These are phyloP conservation scores for Ascosphaera pollenicola DNA, from an alignment of 2,329 filamentous ascomycete genomes.

Conservation along the genomic window DNA sequence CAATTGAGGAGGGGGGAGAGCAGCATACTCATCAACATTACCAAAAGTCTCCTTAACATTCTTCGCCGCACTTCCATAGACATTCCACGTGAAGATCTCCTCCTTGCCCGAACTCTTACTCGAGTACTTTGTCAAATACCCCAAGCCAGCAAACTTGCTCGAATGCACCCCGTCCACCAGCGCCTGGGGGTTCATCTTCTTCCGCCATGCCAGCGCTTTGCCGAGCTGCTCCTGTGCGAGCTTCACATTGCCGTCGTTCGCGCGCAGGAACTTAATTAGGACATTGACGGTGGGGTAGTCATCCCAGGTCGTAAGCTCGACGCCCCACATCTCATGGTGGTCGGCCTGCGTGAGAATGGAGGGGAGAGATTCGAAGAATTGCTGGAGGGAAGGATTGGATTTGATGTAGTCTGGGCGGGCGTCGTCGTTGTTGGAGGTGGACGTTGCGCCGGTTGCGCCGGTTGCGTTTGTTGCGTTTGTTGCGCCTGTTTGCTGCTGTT, in stretches of 20 bases:
- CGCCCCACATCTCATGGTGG: conserved; percentile 71
- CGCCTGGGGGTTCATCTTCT: conserved; percentile 47
- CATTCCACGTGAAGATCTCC: conserved; percentile 67
- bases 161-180: conserved; percentile 38
- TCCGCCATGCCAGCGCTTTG: conserved; percentile 65
- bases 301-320: conserved; percentile 33
- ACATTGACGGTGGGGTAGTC: conserved; percentile 63
- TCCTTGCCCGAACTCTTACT: conserved; percentile 29
- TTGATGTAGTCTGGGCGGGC: conserved; percentile 15
- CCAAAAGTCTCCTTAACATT: conserved; percentile 63
- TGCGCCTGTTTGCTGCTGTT: too few species aligned
- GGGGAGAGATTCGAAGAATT: conserved; percentile 36
- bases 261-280: conserved; percentile 81
- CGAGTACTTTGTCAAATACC: conserved; percentile 56
- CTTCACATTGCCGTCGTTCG: conserved; percentile 54
- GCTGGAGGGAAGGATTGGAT: conserved; percentile 24
- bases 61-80: conserved; percentile 78
- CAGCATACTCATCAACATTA: conserved; percentile 51
- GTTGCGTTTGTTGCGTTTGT: too few species aligned
- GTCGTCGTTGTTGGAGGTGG: too few species aligned
- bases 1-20: neutral
- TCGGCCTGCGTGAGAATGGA: conserved; percentile 33
- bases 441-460: too few species aligned
- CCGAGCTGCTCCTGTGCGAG: conserved; percentile 58
- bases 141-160: conserved; percentile 53